These are phyloP conservation scores for Paramecium pentaurelia DNA, from an alignment of 73 alveolate genomes.

Conservation along the genomic window DNA sequence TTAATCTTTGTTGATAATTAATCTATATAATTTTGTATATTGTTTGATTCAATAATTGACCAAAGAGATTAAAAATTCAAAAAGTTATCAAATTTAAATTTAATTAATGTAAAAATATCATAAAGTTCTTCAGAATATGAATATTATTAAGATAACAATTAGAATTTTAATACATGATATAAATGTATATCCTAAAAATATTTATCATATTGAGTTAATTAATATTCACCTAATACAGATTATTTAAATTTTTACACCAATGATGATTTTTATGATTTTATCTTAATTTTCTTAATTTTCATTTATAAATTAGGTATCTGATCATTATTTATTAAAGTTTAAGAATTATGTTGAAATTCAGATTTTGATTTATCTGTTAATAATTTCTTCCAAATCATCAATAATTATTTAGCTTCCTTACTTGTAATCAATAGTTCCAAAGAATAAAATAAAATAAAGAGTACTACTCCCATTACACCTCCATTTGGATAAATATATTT, in stretches of 20 bases:
- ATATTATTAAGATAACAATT: background rate
- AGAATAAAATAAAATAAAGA: background rate
- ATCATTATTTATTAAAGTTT: background rate
- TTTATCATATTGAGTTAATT: background rate
- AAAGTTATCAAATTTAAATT: background rate
- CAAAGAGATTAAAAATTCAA: background rate
- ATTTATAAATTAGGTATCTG: background rate
- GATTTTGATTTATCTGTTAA: background rate
- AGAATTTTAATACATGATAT: background rate
- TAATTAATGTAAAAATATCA: background rate
- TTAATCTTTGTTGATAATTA: background rate
- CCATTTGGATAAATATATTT: background rate
- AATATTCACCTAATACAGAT: background rate
- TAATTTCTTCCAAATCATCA: background rate
- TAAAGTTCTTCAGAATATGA: background rate
- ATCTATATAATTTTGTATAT: background rate
- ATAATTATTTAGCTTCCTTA: constrained; percentile 11
- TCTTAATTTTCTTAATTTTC: background rate
- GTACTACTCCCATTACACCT: background rate
- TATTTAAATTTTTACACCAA: background rate
- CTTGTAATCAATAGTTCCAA: background rate
- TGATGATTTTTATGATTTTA: background rate
- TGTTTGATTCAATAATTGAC: background rate
- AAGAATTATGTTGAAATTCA: background rate
- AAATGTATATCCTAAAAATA: constrained; percentile 19